Percentiles rank a stretch among this genome's conserved stretches.
Conservation (phyloP, 768 basidiomycete species). For the Pleurotus ostreatus region DNA sequence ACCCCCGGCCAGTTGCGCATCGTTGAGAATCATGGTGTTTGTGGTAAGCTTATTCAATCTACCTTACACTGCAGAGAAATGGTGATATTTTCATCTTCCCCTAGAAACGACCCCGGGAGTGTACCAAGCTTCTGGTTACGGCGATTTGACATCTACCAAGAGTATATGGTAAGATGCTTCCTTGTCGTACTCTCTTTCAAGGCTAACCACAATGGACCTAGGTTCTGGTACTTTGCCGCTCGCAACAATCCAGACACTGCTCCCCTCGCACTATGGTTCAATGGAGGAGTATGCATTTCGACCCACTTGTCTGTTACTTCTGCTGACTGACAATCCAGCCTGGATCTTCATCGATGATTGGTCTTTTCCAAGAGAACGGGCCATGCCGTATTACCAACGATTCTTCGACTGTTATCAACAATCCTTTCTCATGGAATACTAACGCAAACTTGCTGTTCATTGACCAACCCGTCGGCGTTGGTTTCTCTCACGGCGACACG, state of each 20-base stretch:
- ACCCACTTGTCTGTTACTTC: background rate
- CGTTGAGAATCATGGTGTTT: constrained; percentile 58
- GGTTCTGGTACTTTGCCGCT: constrained; percentile 70
- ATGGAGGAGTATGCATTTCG: constrained; percentile 46
- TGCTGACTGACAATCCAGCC: constrained; percentile 27
- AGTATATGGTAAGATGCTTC: constrained; percentile 47
- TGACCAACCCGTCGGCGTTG: constrained; percentile 60
- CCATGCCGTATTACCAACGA: constrained; percentile 67
- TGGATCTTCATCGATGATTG: constrained; percentile 55
- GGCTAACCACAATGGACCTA: constrained; percentile 15
- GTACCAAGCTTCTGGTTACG: constrained; percentile 61
- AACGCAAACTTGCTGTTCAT: constrained; percentile 56
- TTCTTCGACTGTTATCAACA: constrained; percentile 40
- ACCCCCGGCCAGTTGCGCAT: constrained; percentile 50
- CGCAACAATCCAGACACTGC: constrained; percentile 58
- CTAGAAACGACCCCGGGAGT: constrained; percentile 60
- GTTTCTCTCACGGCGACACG: constrained; percentile 54
- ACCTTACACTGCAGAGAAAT: background rate
- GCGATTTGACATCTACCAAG: constrained; percentile 49
- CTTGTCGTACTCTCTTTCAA: background rate
- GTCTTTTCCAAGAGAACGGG: constrained; percentile 71
- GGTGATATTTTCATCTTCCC: background rate
- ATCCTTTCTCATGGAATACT: constrained; percentile 59
- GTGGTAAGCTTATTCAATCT: constrained; percentile 32
- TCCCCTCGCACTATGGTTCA: constrained; percentile 65